These are phyloP conservation scores for Moelleriella libera DNA, from an alignment of 2,329 filamentous ascomycete genomes.

Conservation along the genomic window DNA sequence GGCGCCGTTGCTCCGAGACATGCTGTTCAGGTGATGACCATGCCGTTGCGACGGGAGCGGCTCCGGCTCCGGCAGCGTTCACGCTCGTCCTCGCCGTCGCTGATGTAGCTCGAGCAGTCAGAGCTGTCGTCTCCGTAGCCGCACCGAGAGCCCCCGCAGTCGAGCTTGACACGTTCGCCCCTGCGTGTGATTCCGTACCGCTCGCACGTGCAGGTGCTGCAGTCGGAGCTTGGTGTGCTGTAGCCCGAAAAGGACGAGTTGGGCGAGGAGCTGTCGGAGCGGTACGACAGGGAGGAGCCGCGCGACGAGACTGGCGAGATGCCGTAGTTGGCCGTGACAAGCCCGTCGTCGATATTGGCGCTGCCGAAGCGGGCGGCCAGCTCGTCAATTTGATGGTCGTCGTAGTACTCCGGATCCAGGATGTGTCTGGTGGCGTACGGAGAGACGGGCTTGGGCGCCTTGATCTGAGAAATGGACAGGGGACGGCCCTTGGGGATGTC, in stretches of 20 bases:
- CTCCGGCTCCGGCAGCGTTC: slow-evolving; percentile 17
- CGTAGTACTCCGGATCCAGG: slow-evolving; percentile 66
- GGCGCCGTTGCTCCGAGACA: background rate
- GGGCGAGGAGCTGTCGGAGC: slow-evolving; percentile 61
- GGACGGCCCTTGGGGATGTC: slow-evolving; percentile 82
- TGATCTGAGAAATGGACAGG: slow-evolving; percentile 77
- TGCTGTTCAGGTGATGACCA: slow-evolving; percentile 35
- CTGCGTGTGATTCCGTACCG: slow-evolving; percentile 92
- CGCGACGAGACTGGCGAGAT: slow-evolving; percentile 49
- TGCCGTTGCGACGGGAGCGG: slow-evolving; percentile 48
- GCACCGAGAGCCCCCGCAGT: slow-evolving; percentile 83
- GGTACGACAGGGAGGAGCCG: slow-evolving; percentile 57
- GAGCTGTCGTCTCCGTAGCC: slow-evolving; percentile 61
- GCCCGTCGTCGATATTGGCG: slow-evolving; percentile 43
- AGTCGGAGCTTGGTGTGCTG: slow-evolving; percentile 64
- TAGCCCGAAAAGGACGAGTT: slow-evolving; percentile 64
- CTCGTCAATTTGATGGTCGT: slow-evolving; percentile 60
- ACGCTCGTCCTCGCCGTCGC: slow-evolving; percentile 43
- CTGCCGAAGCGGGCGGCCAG: slow-evolving; percentile 61
- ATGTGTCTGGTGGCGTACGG: slow-evolving; percentile 81
- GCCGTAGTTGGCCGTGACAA: slow-evolving; percentile 40
- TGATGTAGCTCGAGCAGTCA: slow-evolving; percentile 53
- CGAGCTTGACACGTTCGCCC: slow-evolving; percentile 86
- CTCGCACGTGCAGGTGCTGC: slow-evolving; percentile 78
- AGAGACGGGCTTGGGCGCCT: slow-evolving; percentile 78